These are phyloP conservation scores for Collybiopsis luxurians DNA, from an alignment of 768 basidiomycete genomes.

Conservation along the genomic window DNA sequence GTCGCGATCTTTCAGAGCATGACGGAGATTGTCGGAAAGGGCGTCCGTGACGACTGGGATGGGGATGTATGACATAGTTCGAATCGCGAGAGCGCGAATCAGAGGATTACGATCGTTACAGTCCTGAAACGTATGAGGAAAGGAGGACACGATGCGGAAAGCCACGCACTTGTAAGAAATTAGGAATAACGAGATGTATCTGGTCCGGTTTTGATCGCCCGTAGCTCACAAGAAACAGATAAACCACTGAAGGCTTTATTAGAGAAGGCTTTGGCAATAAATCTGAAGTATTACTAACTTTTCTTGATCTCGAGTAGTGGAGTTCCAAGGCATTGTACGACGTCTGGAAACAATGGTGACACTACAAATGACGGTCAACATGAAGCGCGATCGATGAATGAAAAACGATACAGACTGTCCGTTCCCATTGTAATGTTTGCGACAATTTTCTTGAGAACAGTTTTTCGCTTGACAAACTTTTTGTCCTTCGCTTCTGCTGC, in stretches of 20 bases:
- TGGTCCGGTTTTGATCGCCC: constrained; percentile 92
- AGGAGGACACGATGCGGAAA: background rate
- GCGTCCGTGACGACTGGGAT: constrained; percentile 85
- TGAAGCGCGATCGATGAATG: constrained; percentile 14
- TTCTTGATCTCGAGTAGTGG: constrained; percentile 98
- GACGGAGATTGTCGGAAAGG: constrained; percentile 85
- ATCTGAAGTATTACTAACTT: constrained; percentile 54
- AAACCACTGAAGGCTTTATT: constrained; percentile 69
- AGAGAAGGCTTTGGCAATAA: constrained; percentile 3
- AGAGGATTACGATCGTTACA: constrained; percentile 95
- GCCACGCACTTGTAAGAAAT: constrained; percentile 77
- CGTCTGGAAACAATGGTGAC: constrained; percentile 94
- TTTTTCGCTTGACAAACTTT: constrained; percentile 92
- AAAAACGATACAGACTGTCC: constrained; percentile 72
- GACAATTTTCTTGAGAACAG: constrained; percentile 93
- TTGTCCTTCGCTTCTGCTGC: constrained; percentile 95
- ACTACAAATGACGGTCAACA: constrained; percentile 45
- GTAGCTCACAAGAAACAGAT: constrained; percentile 96
- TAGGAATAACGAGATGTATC: constrained; percentile 86
- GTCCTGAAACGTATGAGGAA: constrained; percentile 52
- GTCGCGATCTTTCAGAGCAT: constrained; percentile 90
- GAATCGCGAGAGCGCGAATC: constrained; percentile 93
- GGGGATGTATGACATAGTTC: constrained; percentile 99
- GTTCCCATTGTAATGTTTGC: constrained; percentile 99
- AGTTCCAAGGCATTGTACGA: constrained; percentile 92